phyloP scores from a whole-genome alignment of 179 eudicot genomes.

The Corrigiola litoralis region DNA sequence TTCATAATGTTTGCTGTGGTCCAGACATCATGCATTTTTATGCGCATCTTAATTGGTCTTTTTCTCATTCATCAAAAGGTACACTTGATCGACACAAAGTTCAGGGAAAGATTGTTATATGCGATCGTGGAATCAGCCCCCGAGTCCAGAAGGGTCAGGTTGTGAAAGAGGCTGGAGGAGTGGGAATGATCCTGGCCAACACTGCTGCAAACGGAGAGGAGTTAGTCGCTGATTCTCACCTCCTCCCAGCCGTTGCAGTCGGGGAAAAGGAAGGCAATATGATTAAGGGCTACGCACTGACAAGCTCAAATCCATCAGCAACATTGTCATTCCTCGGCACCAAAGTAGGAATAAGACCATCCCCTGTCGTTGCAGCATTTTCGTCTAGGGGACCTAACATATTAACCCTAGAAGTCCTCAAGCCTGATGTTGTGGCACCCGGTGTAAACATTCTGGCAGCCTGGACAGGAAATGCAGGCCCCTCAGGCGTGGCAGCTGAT shows the following conservation, averaged over 20 bases:
- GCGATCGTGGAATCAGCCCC: conserved; percentile 84
- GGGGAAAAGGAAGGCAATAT: conserved; percentile 57
- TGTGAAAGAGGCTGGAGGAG: conserved; percentile 84
- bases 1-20: too few relatives aligned
- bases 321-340: conserved; percentile 65
- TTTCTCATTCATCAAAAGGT: conserved; percentile 31
- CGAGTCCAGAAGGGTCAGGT: conserved; percentile 88
- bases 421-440: conserved; percentile 79
- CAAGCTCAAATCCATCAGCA: conserved; percentile 40
- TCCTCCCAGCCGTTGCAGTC: conserved; percentile 70
- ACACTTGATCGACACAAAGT: conserved; percentile 52
- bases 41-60: neutral
- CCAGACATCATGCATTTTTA: too few relatives aligned
- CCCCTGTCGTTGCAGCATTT: conserved; percentile 83
- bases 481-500: conserved; percentile 55
- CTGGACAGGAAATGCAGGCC: conserved; percentile 65
- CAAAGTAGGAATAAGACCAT: conserved; percentile 47
- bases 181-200: conserved; percentile 82
- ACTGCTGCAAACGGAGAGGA: conserved; percentile 79
- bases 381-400: conserved; percentile 83
- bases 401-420: conserved; percentile 57
- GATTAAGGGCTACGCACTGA: conserved; percentile 51
- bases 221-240: conserved; percentile 82
- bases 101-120: conserved; percentile 71
- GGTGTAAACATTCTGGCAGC: conserved; percentile 91